These are phyloP conservation scores for Agaricales sp. DNA, from an alignment of 1,284 basidiomycete species.

Conservation along the genomic window DNA sequence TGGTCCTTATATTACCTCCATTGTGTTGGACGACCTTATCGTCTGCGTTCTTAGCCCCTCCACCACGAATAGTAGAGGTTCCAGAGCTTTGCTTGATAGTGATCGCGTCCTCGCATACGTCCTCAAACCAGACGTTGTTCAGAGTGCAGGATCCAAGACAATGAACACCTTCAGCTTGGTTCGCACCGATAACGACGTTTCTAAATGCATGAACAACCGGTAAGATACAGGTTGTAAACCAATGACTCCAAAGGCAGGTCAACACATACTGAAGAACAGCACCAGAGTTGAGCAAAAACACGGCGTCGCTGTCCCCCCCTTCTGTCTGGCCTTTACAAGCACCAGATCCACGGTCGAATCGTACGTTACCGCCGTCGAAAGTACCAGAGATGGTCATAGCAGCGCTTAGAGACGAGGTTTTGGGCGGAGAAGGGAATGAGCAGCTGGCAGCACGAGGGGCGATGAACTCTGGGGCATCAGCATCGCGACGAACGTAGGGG, in stretches of 20 bases:
- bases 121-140: slow-evolving; percentile 13
- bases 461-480: slow-evolving; percentile 2
- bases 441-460: slow-evolving; percentile 10
- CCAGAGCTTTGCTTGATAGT: slow-evolving; percentile 12
- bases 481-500: background rate
- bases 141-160: slow-evolving; percentile 12
- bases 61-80: slow-evolving; percentile 9
- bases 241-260: too few species aligned
- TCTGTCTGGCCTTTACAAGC: slow-evolving; percentile 9
- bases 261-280: slow-evolving; percentile 6
- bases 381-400: slow-evolving; percentile 11
- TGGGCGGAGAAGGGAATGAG: slow-evolving; percentile 11
- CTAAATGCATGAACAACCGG: background rate
- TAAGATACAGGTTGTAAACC: too few species aligned
- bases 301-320: slow-evolving; percentile 12
- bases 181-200: slow-evolving; percentile 12
- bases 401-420: slow-evolving; percentile 9
- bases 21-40: slow-evolving; percentile 14
- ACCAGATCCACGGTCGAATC: slow-evolving; percentile 11
- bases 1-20: slow-evolving; percentile 7
- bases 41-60: slow-evolving; percentile 9
- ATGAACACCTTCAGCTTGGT: slow-evolving; percentile 13
- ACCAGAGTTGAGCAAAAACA: slow-evolving; percentile 11
- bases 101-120: slow-evolving; percentile 12
- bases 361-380: slow-evolving; percentile 11